phyloP scores from a whole-genome alignment of 176 grass and related monocot genomes.

The Tuctoria greenei region DNA sequence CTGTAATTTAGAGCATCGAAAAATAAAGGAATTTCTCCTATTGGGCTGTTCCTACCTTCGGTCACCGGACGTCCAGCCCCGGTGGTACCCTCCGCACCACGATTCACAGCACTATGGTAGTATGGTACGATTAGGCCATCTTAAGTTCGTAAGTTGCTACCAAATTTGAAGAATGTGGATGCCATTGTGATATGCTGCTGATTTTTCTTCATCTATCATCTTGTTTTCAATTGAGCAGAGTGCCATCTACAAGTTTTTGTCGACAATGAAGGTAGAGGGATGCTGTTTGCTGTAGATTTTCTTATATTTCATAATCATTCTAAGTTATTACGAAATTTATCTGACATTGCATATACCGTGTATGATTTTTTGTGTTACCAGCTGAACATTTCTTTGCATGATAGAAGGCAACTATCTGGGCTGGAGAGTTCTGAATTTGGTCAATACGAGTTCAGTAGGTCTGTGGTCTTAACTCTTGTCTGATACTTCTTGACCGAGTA shows the following conservation, averaged over 20 bases:
- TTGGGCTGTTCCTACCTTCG: too few relatives aligned
- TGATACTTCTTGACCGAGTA: constrained; percentile 5
- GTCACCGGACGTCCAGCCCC: too few relatives aligned
- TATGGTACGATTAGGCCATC: background rate
- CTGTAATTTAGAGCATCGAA: too few relatives aligned
- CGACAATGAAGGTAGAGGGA: constrained; percentile 61
- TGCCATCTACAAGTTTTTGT: constrained; percentile 73
- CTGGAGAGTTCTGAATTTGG: constrained; percentile 42
- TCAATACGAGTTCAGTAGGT: constrained; percentile 42
- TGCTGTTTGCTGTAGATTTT: constrained; percentile 22
- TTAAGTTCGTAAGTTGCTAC: constrained; percentile 8
- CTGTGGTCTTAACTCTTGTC: constrained; percentile 20
- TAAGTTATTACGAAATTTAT: constrained; percentile 41
- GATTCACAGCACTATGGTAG: too few relatives aligned
- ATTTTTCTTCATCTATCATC: background rate
- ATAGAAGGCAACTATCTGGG: constrained; percentile 68
- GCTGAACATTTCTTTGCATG: constrained; percentile 70
- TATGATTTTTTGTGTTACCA: constrained; percentile 44
- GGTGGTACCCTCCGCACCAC: too few relatives aligned
- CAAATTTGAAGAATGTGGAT: background rate
- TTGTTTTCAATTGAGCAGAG: constrained; percentile 49
- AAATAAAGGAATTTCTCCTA: too few relatives aligned
- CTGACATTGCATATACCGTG: constrained; percentile 19
- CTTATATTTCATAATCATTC: constrained; percentile 20
- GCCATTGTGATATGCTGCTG: background rate